phyloP scores from a whole-genome alignment of 768 basidiomycete species.

The Russula griseocarnosa region DNA sequence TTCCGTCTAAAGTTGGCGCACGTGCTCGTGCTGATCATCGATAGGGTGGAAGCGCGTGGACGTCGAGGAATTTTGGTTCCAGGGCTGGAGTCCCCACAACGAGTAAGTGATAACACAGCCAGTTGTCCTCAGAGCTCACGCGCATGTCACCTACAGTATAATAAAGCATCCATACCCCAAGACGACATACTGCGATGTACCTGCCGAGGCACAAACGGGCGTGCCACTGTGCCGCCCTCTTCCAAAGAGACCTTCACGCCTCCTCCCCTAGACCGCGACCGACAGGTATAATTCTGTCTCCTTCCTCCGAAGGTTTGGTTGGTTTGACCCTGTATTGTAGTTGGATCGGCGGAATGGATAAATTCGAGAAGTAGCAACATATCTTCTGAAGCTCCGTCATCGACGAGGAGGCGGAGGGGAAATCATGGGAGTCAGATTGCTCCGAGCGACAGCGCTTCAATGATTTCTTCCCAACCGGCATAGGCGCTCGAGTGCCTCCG shows the following conservation, averaged over 20 bases:
- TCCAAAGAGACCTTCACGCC: slow-evolving; percentile 35
- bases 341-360: slow-evolving; percentile 29
- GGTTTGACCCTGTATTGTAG: slow-evolving; percentile 2
- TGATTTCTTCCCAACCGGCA: neutral
- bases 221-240: slow-evolving; percentile 43
- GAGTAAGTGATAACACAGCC: slow-evolving; percentile 27
- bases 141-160: slow-evolving; percentile 28
- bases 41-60: slow-evolving; percentile 48
- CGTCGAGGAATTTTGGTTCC: slow-evolving; percentile 45
- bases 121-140: slow-evolving; percentile 1
- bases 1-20: too few species aligned
- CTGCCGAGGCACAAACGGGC: slow-evolving; percentile 40
- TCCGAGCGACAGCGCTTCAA: neutral
- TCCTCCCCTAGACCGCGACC: slow-evolving; percentile 33
- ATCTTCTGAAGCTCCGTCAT: neutral
- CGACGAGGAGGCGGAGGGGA: neutral
- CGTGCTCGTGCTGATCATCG: neutral
- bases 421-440: neutral
- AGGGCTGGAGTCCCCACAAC: slow-evolving; percentile 33
- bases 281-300: slow-evolving; percentile 31
- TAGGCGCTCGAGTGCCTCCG: neutral
- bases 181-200: slow-evolving; percentile 39
- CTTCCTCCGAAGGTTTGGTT: neutral
- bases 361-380: slow-evolving; percentile 1
- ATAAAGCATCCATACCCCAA: slow-evolving; percentile 42